Base-by-base conservation (phyloP, 1,284 basidiomycete genomes). In the Trichosporon sp. region DNA sequence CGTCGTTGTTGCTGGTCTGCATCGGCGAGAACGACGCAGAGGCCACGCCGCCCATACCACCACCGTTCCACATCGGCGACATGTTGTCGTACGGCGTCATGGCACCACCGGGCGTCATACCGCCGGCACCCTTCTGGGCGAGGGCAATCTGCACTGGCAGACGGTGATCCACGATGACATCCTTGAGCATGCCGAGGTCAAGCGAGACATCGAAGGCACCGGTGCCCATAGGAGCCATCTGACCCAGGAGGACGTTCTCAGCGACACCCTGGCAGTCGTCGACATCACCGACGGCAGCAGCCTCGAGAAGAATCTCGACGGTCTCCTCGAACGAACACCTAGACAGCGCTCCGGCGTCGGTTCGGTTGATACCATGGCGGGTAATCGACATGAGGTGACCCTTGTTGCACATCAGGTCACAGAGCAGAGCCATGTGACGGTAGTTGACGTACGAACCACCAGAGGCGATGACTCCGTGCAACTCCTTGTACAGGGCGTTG, bases 391-490 rank as follows among this genome's bases (percentile, higher is more conserved):
- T 99, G 72, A 99, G 87, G 9, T 89, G 85, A 47, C 97, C 97
- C 69, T 94, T 92, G 77, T 96, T 94, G 13, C 96, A 99, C 97
- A 99, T 99, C 65, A 99, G 87, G 82, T 99, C 97, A 82, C 94
- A 96, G 27, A 99, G 88, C 21, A 99, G 86, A 1, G 95, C 92
- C 68, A 99, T 86, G 83, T 99, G 97, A 67, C 97, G 91, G 84
- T 98, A 99, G 84, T 99, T 99, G 86, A 99, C 96, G 80, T 98
- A 98, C 21, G 96, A 98, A 87, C 96, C 97, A 81, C 98, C 97
- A 85, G 98, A 98, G 84, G 98, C 95, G 84, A 99, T 97, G 80
- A 98, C 96, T 70, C 89, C 88, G 77, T 93, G 90, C 70, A 98
- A 84, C 82, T 99, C 97, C 84, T 88, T 92, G 86, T 97, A 90